Evolutionary conservation across 441 rosid genomes (phyloP).

Genomic region (Geranium incanum): DNA sequence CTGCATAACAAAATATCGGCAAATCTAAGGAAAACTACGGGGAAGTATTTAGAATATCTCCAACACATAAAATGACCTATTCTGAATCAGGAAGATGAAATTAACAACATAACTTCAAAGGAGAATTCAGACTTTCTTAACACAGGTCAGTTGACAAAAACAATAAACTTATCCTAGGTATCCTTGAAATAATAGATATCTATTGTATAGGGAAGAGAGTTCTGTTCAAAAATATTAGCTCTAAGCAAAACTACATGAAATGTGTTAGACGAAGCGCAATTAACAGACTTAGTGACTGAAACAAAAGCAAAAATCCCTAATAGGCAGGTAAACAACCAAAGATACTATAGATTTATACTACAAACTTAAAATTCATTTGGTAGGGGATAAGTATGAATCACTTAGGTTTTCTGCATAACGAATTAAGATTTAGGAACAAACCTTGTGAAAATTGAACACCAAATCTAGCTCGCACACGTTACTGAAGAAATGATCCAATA

Average conservation of each 20-base stretch:
- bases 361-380: background rate
- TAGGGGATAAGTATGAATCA: background rate
- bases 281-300: background rate
- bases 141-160: background rate
- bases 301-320: background rate
- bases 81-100: background rate
- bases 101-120: background rate
- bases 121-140: background rate
- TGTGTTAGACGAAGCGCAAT: background rate
- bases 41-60: background rate
- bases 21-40: background rate
- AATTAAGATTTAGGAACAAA: slow-evolving; percentile 19
- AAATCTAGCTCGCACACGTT: slow-evolving; percentile 96
- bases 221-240: background rate
- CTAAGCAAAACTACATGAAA: background rate
- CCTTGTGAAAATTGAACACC: slow-evolving; percentile 97
- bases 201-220: background rate
- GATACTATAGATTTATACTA: background rate
- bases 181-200: background rate
- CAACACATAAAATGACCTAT: background rate
- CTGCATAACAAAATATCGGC: background rate
- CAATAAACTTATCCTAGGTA: background rate
- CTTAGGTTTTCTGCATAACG: background rate
- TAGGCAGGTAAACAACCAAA: background rate
- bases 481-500: slow-evolving; percentile 98